Evolutionary conservation across 345 rosid species (phyloP).

Genomic region (Psidium guajava): DNA sequence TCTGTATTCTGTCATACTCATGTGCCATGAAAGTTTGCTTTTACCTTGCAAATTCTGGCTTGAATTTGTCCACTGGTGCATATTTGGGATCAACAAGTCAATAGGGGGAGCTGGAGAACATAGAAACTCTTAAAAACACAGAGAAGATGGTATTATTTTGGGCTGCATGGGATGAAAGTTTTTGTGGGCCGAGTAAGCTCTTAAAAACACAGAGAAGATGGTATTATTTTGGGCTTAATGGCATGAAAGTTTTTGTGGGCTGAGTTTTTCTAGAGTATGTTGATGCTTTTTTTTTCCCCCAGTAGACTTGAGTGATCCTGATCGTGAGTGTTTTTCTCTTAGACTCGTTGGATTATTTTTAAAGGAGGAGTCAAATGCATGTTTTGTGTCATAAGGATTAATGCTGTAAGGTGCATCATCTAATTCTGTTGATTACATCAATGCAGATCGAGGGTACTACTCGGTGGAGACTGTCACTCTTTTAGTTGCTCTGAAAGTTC

Average conservation of each 20-base stretch:
- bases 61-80: not conserved
- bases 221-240: not conserved
- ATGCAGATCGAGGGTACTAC: slow-evolving; percentile 98
- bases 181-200: not conserved
- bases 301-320: not conserved
- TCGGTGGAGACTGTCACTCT: slow-evolving; percentile 94
- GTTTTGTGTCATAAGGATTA: not conserved
- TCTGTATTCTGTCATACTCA: not conserved
- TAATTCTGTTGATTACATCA: not conserved
- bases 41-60: not conserved
- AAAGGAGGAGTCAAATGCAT: not conserved
- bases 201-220: not conserved
- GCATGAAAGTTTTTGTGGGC: not conserved
- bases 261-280: not conserved
- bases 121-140: not conserved
- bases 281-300: not conserved
- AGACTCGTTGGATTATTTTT: not conserved
- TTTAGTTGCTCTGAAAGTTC: slow-evolving; percentile 88
- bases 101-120: not conserved
- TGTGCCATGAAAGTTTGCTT: not conserved
- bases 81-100: not conserved
- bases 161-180: not conserved
- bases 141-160: not conserved
- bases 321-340: not conserved
- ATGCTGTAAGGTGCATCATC: not conserved